Percentiles rank a stretch among this genome's conserved stretches.
Evolutionary conservation across 2,329 filamentous ascomycete genomes (phyloP).

Genomic region (Aureobasidium musti): DNA sequence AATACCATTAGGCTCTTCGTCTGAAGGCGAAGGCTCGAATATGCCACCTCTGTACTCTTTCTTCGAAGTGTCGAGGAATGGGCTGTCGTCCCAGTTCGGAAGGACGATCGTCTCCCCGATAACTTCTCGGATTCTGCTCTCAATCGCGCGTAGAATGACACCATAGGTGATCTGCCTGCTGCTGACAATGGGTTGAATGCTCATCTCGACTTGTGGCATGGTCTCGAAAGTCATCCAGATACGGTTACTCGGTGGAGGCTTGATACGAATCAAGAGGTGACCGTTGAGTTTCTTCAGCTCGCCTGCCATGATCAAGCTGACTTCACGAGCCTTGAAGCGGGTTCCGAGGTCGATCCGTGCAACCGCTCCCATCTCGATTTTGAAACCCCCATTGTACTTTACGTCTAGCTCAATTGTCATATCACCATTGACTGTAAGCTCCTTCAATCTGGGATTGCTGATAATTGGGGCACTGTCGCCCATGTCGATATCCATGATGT

Average conservation of each 20-base stretch:
- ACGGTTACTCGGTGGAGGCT: slow-evolving; percentile 91
- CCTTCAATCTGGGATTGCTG: slow-evolving; percentile 82
- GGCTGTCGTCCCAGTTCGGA: slow-evolving; percentile 95
- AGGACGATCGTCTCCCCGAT: slow-evolving; percentile 87
- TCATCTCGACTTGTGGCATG: slow-evolving; percentile 91
- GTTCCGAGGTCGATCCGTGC: slow-evolving; percentile 86
- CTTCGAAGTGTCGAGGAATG: slow-evolving; percentile 78
- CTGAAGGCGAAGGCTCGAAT: slow-evolving; percentile 52
- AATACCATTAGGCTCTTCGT: slow-evolving; percentile 18
- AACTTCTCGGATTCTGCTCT: slow-evolving; percentile 91
- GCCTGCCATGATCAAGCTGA: slow-evolving; percentile 83
- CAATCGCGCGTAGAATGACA: slow-evolving; percentile 87
- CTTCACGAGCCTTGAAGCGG: slow-evolving; percentile 85
- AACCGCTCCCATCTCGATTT: slow-evolving; percentile 87
- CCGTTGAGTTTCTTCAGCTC: slow-evolving; percentile 84
- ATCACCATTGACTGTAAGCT: slow-evolving; percentile 89
- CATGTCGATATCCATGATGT: slow-evolving; percentile 79
- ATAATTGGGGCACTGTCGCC: slow-evolving; percentile 86
- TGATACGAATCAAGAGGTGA: slow-evolving; percentile 81
- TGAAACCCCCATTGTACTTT: slow-evolving; percentile 84
- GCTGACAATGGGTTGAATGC: slow-evolving; percentile 94
- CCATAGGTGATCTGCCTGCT: slow-evolving; percentile 94
- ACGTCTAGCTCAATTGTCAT: slow-evolving; percentile 84
- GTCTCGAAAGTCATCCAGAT: slow-evolving; percentile 94
- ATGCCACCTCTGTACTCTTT: slow-evolving; percentile 85